Evolutionary conservation across 1,284 basidiomycete species (phyloP).

Genomic region (Puccinia brachypodii): DNA sequence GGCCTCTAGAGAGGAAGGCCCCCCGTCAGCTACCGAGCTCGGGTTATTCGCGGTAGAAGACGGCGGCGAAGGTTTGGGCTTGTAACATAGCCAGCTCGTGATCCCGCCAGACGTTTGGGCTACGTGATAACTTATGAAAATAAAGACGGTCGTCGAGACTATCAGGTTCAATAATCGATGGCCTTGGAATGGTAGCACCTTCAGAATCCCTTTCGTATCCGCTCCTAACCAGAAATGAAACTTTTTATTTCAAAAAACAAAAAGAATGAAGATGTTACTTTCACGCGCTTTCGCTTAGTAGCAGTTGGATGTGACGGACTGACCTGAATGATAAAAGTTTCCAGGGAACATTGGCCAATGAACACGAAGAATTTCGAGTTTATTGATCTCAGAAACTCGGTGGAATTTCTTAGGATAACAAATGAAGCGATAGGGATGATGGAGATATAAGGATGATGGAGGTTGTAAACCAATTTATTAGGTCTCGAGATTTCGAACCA

Average conservation of each 20-base stretch:
- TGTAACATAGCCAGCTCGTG: conserved; percentile 40
- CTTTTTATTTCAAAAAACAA: conserved; percentile 62
- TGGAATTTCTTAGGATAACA: conserved; percentile 73
- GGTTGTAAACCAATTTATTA: conserved; percentile 79
- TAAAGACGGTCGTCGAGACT: conserved; percentile 66
- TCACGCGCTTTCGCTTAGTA: too few species aligned
- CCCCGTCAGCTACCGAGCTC: background rate
- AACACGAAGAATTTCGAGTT: conserved; percentile 72
- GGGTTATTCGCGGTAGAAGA: background rate
- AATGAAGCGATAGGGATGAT: conserved; percentile 75
- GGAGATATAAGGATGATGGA: conserved; percentile 79
- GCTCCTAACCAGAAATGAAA: conserved; percentile 85
- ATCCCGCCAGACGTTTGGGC: conserved; percentile 15
- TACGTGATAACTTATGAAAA: conserved; percentile 40
- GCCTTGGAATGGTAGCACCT: conserved; percentile 71
- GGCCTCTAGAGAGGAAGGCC: background rate
- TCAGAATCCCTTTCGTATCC: conserved; percentile 78
- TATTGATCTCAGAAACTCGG: conserved; percentile 67
- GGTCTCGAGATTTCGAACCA: conserved; percentile 73
- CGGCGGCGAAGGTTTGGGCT: background rate
- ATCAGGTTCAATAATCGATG: conserved; percentile 75
- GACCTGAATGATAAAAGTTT: conserved; percentile 71
- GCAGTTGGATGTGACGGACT: conserved; percentile 15
- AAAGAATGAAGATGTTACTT: too few species aligned
- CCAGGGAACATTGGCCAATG: conserved; percentile 76